Conservation (phyloP, 225 moss, liverwort and hornwort genomes). For the Polytrichum commune region DNA sequence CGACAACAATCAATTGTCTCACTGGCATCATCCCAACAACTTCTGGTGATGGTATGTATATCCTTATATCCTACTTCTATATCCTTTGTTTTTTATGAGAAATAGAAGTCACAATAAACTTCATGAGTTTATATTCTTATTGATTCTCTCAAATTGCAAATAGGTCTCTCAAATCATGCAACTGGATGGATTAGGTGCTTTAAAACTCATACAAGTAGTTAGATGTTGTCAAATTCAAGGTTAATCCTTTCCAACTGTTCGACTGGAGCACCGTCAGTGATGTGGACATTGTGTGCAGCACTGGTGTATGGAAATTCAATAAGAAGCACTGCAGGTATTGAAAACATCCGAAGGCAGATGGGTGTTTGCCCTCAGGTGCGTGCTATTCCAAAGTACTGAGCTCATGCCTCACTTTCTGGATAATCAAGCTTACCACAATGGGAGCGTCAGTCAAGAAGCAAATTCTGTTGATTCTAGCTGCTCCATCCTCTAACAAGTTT, state of each 20-base stretch:
- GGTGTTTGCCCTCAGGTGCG: slow-evolving; percentile 96
- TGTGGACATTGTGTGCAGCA: slow-evolving; percentile 36
- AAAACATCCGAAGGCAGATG: slow-evolving; percentile 52
- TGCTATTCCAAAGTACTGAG: background rate
- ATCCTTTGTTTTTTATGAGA: too few species aligned
- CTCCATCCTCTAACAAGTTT: slow-evolving; percentile 5
- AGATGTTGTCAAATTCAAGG: background rate
- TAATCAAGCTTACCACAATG: background rate
- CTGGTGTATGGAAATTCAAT: slow-evolving; percentile 82
- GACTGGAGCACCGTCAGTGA: background rate
- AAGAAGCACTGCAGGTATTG: slow-evolving; percentile 66
- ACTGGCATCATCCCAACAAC: slow-evolving; percentile 92
- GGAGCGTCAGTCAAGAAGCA: too few species aligned
- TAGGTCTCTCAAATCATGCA: background rate
- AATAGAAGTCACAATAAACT: too few species aligned
- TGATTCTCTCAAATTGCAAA: too few species aligned
- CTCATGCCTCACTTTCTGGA: background rate
- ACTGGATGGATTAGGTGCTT: background rate
- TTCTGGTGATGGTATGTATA: slow-evolving; percentile 68
- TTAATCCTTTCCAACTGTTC: background rate
- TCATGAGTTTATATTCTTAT: too few species aligned
- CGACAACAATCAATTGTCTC: slow-evolving; percentile 91
- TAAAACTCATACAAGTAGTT: too few species aligned
- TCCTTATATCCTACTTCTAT: too few species aligned
- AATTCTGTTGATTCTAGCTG: background rate